phyloP scores from a whole-genome alignment of 2,329 filamentous ascomycete species.

The Claviceps humidiphila region DNA sequence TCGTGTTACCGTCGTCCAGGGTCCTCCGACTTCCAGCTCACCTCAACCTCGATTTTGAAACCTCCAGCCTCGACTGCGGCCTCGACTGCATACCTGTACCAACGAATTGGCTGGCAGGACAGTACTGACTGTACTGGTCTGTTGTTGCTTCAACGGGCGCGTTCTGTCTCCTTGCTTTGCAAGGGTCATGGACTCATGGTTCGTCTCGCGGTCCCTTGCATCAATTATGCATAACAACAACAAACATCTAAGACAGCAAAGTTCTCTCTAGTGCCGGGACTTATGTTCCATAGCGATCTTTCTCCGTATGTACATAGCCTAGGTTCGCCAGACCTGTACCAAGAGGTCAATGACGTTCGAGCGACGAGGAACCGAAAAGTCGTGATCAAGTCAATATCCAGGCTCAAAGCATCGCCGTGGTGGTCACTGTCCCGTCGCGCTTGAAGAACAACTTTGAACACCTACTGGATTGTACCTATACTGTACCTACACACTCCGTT shows the following conservation, averaged over 20 bases:
- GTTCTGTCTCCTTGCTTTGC: not conserved
- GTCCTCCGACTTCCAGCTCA: too few species aligned
- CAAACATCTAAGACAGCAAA: not conserved
- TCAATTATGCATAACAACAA: too few species aligned
- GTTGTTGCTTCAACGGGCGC: not conserved
- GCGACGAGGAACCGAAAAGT: not conserved
- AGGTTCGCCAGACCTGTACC: not conserved
- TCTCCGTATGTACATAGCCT: too few species aligned
- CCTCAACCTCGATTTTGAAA: too few species aligned
- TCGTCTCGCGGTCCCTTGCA: not conserved
- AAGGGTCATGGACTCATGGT: not conserved
- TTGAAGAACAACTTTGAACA: not conserved
- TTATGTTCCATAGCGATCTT: not conserved
- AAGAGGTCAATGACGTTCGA: not conserved
- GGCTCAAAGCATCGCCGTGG: not conserved
- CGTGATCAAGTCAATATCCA: not conserved
- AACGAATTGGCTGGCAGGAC: not conserved
- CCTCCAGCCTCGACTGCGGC: not conserved
- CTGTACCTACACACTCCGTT: too few species aligned
- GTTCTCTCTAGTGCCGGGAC: not conserved
- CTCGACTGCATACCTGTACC: not conserved
- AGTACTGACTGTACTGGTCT: not conserved
- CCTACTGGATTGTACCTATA: too few species aligned
- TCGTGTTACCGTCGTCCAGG: too few species aligned
- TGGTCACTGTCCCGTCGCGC: not conserved